Evolutionary conservation across 495 filamentous ascomycete species (phyloP).

Genomic region (Penicillium taxi): DNA sequence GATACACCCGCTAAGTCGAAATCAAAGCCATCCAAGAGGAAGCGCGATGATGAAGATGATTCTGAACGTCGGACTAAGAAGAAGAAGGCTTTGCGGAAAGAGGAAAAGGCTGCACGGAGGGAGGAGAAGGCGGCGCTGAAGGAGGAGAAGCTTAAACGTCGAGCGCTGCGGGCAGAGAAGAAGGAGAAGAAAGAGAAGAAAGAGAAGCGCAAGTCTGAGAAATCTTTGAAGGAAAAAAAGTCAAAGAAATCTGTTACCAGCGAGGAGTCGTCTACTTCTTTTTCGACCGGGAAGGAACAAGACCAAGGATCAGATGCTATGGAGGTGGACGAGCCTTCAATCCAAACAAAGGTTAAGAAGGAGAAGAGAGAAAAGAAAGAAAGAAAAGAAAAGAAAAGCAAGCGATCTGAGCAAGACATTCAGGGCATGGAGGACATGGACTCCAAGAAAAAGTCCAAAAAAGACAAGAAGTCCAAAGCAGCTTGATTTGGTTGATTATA

Average conservation of each 20-base stretch:
- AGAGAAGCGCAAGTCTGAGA: slow-evolving; percentile 19
- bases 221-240: slow-evolving; percentile 23
- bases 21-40: slow-evolving; percentile 21
- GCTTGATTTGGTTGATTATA: slow-evolving; percentile 15
- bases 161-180: slow-evolving; percentile 26
- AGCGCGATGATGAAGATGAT: slow-evolving; percentile 14
- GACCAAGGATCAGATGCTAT: slow-evolving; percentile 16
- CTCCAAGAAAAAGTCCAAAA: slow-evolving; percentile 29
- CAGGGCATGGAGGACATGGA: background rate
- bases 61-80: slow-evolving; percentile 16
- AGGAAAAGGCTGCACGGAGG: slow-evolving; percentile 11
- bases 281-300: slow-evolving; percentile 28
- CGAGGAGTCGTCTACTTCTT: slow-evolving; percentile 35
- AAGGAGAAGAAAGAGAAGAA: slow-evolving; percentile 19
- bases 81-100: slow-evolving; percentile 12
- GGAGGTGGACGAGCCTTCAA: slow-evolving; percentile 12
- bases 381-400: slow-evolving; percentile 8
- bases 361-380: slow-evolving; percentile 21
- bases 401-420: no score
- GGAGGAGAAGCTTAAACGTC: slow-evolving; percentile 31
- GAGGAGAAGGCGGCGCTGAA: slow-evolving; percentile 20
- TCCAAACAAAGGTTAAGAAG: slow-evolving; percentile 4
- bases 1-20: slow-evolving; percentile 11
- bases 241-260: slow-evolving; percentile 18
- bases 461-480: slow-evolving; percentile 17